Evolutionary conservation across 2,329 filamentous ascomycete genomes (phyloP).

Genomic region (Nemania sp.): DNA sequence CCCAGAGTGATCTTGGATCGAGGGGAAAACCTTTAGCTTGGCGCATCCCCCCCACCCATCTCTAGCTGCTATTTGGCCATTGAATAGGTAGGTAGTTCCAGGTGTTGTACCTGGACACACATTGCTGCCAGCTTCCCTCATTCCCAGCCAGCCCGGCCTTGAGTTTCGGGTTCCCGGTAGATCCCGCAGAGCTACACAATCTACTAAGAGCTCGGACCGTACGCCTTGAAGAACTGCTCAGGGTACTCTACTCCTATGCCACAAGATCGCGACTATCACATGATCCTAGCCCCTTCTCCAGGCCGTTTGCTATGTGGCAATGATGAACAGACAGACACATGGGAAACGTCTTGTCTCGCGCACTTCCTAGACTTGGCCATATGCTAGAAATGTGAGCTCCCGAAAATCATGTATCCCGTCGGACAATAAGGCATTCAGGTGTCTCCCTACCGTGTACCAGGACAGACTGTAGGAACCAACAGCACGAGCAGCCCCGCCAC

Average conservation of each 20-base stretch:
- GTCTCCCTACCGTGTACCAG: constrained; percentile 5
- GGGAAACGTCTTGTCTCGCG: neutral
- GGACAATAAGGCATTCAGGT: too few relatives aligned
- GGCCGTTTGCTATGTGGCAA: constrained; percentile 7
- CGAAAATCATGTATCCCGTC: neutral
- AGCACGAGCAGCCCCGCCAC: constrained; percentile 39
- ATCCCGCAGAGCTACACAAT: constrained; percentile 20
- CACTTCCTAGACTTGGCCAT: neutral
- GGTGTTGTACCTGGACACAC: neutral
- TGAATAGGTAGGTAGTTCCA: neutral
- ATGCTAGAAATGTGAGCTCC: neutral
- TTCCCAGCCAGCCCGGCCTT: constrained; percentile 18
- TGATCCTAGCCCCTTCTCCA: constrained; percentile 2
- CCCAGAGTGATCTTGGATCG: constrained; percentile 24
- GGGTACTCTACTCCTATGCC: neutral
- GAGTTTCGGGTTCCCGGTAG: constrained; percentile 17
- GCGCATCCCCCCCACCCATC: constrained; percentile 29
- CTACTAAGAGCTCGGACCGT: neutral
- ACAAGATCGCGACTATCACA: constrained; percentile 14
- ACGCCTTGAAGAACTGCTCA: constrained; percentile 12
- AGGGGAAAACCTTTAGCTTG: constrained; percentile 23
- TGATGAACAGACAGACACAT: neutral
- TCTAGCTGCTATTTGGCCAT: constrained; percentile 15
- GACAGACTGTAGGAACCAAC: constrained; percentile 17
- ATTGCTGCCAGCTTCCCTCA: constrained; percentile 12